Evolutionary conservation across 2,329 filamentous ascomycete species (phyloP), one percentile per base, ranked within the genome.

Genomic region (Elsinoe necatrix): DNA sequence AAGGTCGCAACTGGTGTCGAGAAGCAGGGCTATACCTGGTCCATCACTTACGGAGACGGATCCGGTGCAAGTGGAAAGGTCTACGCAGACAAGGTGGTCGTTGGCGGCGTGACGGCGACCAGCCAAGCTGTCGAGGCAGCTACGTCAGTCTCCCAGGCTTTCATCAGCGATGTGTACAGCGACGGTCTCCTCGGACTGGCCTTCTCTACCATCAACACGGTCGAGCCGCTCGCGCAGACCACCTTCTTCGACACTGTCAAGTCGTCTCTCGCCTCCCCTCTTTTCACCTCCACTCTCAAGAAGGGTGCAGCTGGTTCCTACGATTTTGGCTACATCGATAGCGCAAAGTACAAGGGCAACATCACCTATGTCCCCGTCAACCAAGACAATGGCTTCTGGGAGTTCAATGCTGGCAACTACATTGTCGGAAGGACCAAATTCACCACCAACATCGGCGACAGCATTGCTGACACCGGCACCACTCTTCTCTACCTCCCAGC

Each of bases 391-490:
- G 80, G 82, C 3, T 85, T 79, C 73, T 87, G 84, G 84, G 70
- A 77, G 57, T 79, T 87, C 67, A 77, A 72, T 18, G 72, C 80
- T 9, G 72, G 73, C 21, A 80, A 78, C 18, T 85, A 82, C 70
- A 72, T 72, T 37, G 65, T 85, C 54, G 83, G 80, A 54, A 16
- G 20, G 12, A 67, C 67, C 58, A 66, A 66, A 47, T 61, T 62
- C 55, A 61, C 71, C 68, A 71, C 73, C 57, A 64, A 68, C 35
- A 56, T 67, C 47, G 65, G 82, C 67, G 62, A 67, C 41, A 78
- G 76, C 62, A 86, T 88, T 67, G 81, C 82, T 64, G 85, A 88
- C 71, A 88, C 85, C 1, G 85, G 85, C 55, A 87, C 85, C 57
- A 84, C 83, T 1, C 80, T 88, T 11, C 50, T 60, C 57, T 72